Conservation (phyloP, 2,329 filamentous ascomycete genomes). For the Verticillium albo-atrum region DNA sequence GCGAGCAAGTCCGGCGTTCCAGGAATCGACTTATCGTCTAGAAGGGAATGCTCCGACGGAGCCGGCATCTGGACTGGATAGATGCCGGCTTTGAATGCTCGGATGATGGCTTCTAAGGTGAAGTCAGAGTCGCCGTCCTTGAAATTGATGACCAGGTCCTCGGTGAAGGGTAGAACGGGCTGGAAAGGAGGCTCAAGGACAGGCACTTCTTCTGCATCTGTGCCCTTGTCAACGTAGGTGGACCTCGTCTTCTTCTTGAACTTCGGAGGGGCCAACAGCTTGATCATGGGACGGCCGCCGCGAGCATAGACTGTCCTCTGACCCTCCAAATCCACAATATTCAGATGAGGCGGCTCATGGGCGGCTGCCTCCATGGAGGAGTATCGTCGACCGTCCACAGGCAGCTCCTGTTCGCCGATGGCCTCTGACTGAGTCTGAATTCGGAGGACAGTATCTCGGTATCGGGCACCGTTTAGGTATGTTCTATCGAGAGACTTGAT, state of each 20-base stretch:
- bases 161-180: conserved; percentile 45
- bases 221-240: conserved; percentile 34
- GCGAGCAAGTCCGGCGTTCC: neutral
- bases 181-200: conserved; percentile 23
- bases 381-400: conserved; percentile 14
- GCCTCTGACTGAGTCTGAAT: neutral
- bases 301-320: conserved; percentile 25
- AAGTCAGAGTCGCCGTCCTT: conserved; percentile 36
- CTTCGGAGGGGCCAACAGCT: conserved; percentile 16
- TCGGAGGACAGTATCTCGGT: conserved; percentile 18
- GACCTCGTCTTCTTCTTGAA: conserved; percentile 19
- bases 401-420: conserved; percentile 5
- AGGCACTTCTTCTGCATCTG: conserved; percentile 25
- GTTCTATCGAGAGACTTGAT: conserved; percentile 33
- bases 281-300: conserved; percentile 21
- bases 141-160: conserved; percentile 54
- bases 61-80: conserved; percentile 21
- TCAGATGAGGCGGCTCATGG: neutral
- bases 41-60: neutral
- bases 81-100: conserved; percentile 36
- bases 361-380: conserved; percentile 17
- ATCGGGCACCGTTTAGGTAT: conserved; percentile 22
- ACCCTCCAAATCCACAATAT: neutral
- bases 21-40: neutral
- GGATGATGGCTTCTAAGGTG: conserved; percentile 41